These are phyloP conservation scores for Alternaria metachromatica DNA, from an alignment of 2,329 filamentous ascomycete genomes.

Conservation along the genomic window DNA sequence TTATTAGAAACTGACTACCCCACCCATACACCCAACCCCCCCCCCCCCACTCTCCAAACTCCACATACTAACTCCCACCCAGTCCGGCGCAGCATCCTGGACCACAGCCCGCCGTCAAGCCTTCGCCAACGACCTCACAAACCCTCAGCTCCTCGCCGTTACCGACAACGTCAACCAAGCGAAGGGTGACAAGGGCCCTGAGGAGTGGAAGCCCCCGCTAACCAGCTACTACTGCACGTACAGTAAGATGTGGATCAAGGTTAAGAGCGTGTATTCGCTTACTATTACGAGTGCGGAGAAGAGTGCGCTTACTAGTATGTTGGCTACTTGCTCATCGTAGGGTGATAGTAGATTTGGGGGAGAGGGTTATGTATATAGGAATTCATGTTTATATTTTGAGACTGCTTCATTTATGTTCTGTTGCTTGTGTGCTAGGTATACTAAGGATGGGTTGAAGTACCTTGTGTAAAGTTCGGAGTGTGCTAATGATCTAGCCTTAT, in stretches of 20 bases:
- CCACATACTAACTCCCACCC: not conserved
- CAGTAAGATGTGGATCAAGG: conserved; percentile 75
- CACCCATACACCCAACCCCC: too few species aligned
- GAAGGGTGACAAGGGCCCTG: conserved; percentile 77
- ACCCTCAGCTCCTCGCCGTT: conserved; percentile 80
- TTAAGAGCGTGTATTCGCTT: conserved; percentile 75
- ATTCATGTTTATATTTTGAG: not conserved
- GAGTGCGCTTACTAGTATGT: conserved; percentile 68
- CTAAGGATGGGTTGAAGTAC: not conserved
- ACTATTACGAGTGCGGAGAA: conserved; percentile 77
- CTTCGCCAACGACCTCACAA: conserved; percentile 79
- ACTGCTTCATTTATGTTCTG: not conserved
- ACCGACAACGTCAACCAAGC: conserved; percentile 76
- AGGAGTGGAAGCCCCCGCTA: conserved; percentile 72
- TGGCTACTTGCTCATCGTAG: conserved; percentile 64
- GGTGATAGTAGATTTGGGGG: not conserved
- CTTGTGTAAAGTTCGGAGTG: not conserved
- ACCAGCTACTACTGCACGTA: conserved; percentile 77
- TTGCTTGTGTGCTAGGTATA: not conserved
- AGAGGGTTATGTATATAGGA: not conserved
- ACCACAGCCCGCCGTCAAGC: conserved; percentile 69
- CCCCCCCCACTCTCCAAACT: too few species aligned
- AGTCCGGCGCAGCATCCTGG: conserved; percentile 75
- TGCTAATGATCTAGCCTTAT: not conserved
- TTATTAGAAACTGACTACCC: too few species aligned